Base-by-base conservation (phyloP, 2,329 filamentous ascomycete species). In the Ceratocystiopsis sp. region DNA sequence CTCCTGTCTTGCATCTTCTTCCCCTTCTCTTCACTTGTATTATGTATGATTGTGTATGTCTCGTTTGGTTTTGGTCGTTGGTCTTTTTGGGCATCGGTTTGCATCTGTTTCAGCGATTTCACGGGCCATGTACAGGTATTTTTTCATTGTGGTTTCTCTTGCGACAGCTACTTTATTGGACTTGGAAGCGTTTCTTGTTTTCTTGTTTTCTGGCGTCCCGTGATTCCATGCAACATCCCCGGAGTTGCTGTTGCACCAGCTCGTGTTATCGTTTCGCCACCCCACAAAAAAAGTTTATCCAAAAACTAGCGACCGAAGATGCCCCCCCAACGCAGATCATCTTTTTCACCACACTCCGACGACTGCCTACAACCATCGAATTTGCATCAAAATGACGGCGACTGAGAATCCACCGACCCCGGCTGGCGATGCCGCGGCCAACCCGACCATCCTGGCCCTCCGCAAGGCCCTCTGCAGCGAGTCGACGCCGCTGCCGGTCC, bases 391-490 rank as follows among this genome's bases (percentile, higher is more conserved):
- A 17, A 57, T 57, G 55, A 48, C 55, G 1, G 45, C 54, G 17
- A 42, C 49, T n/a, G 41, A 48, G 35, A 48, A 53, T 6, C 33
- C 46, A 17, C 40, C 48, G 41, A 45, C 47, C 41, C 44, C 41
- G 38, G 44, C 45, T 21, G 41, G 19, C 7, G 19, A 21, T 21
- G 19, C 19, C 19, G 7, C 42, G 12, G 34, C 45, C 33, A 46
- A 55, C 44, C 49, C 63, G 12, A 77, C 74, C 38, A 70, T 85
- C 52, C 55, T 66, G 45, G 65, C 69, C 46, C 71, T 93, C 42
- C 80, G 85, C 56, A 72, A 80, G 55, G 82, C 80, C 46, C 76
- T 98, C 47, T 79, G 73, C 54, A 80, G 82, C 40, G 91, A 96
- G 65, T 64, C 72, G 14, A 80, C 83, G 48, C 78, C 87, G 38